Conservation (phyloP, 805 yeast species). For the Huiozyma sinensis region DNA sequence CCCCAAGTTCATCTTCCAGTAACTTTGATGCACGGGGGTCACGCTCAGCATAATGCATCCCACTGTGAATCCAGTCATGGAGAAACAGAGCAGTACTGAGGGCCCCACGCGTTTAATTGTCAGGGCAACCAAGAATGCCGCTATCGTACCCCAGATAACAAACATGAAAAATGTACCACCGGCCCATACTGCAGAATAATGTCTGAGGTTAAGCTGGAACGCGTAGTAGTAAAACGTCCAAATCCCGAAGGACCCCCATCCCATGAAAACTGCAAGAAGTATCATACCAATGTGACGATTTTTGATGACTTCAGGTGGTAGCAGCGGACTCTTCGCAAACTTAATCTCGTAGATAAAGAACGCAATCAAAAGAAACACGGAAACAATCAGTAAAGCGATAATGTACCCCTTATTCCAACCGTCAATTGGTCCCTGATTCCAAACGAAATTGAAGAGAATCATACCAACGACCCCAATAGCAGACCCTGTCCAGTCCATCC, state of each 20-base stretch:
- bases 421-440: slow-evolving; percentile 66
- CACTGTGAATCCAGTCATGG: slow-evolving; percentile 45
- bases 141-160: slow-evolving; percentile 44
- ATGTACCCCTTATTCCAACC: slow-evolving; percentile 61
- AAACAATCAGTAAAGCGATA: slow-evolving; percentile 43
- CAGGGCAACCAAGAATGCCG: slow-evolving; percentile 42
- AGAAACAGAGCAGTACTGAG: slow-evolving; percentile 38
- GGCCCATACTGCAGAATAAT: slow-evolving; percentile 36
- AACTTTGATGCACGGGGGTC: slow-evolving; percentile 49
- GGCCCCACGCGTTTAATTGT: slow-evolving; percentile 40
- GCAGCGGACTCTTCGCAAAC: slow-evolving; percentile 38
- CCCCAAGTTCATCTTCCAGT: slow-evolving; percentile 48
- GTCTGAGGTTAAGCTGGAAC: slow-evolving; percentile 39
- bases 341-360: slow-evolving; percentile 42
- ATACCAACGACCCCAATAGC: slow-evolving; percentile 48
- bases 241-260: slow-evolving; percentile 73
- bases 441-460: slow-evolving; percentile 52
- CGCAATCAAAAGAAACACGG: slow-evolving; percentile 33
- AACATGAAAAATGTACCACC: slow-evolving; percentile 36
- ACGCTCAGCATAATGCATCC: slow-evolving; percentile 44
- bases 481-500: slow-evolving; percentile 45
- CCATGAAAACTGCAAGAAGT: slow-evolving; percentile 42
- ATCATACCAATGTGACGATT: slow-evolving; percentile 37
- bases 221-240: slow-evolving; percentile 59
- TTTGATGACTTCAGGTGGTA: slow-evolving; percentile 42